Base-by-base conservation (phyloP, 202 grass and related monocot species). In the Setaria italica region DNA sequence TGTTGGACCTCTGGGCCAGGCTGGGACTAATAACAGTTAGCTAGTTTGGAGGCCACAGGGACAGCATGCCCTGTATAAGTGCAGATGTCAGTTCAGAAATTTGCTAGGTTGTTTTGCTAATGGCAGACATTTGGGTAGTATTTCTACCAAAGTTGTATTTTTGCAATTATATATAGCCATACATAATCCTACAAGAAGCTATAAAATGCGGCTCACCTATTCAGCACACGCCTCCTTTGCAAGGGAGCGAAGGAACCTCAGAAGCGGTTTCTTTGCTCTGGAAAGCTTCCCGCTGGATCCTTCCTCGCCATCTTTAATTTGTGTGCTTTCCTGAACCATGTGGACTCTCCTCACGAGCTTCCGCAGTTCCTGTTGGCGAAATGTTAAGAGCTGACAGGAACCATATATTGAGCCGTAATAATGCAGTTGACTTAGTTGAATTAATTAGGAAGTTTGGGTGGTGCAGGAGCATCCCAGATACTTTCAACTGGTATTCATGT, bases 301-400 rank as follows among this genome's bases (percentile, higher is more conserved):
- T 76, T 68, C 83, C 29, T 33, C 72, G 15, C 60, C 78, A 78
- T 73, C 71, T 73, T 85, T 80, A 74, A 70, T 82, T 79, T 39
- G 66, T 32, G 39, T 69, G 77, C 78, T 89, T 89, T 89, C 91
- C 89, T 94, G 70, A 34, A 85, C 60, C 81, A 70, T 85, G 17
- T 99, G 96, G 25, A 92, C 86, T 80, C 85, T 92, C 77, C 85
- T 87, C 64, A 95, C 96, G 55, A 98, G 96, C 78, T 92, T 92
- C 41, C 91, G 77, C 67, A 98, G 62, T 86, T 98, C 93, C 96
- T 98, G 80, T 74, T 41, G 51, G 14, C 56, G 58, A 34, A 59
- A 86, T 62, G 51, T 70, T 79, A 66, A 66, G 13, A 69, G 33
- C 79, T 30, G 11, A 66, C 76, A 1, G 6, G 66, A 13, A 34